phyloP scores from a whole-genome alignment of 371 early-diverging fungal species.

The Apophysomyces ossiformis region DNA sequence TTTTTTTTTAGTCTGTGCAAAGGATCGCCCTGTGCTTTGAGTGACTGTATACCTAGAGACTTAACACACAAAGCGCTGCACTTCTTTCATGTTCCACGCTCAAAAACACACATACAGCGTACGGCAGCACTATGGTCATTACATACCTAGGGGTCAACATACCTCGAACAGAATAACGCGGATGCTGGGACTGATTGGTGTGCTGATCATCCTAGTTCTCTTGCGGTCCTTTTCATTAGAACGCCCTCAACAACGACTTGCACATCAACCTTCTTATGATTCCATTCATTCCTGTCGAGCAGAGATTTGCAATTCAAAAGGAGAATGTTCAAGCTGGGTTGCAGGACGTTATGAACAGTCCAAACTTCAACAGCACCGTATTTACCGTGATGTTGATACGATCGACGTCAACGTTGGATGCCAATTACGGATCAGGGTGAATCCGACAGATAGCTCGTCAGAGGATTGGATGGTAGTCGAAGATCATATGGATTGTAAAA shows the following conservation, averaged over 20 bases:
- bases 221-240: slow-evolving; percentile 6
- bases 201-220: not conserved
- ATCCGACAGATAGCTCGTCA: slow-evolving; percentile 6
- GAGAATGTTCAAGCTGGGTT: slow-evolving; percentile 35
- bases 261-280: slow-evolving; percentile 24
- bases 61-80: too few relatives aligned
- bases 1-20: too few relatives aligned
- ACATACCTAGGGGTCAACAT: not conserved
- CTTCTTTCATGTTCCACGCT: not conserved
- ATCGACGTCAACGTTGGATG: slow-evolving; percentile 42
- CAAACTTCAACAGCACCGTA: slow-evolving; percentile 8
- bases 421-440: slow-evolving; percentile 30
- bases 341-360: slow-evolving; percentile 11
- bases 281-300: slow-evolving; percentile 24
- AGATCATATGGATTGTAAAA: slow-evolving; percentile 23
- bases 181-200: not conserved
- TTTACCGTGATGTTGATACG: slow-evolving; percentile 44
- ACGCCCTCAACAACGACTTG: slow-evolving; percentile 10
- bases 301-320: slow-evolving; percentile 28
- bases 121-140: slow-evolving; percentile 1
- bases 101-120: not conserved
- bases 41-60: too few relatives aligned
- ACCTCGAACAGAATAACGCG: not conserved
- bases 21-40: too few relatives aligned
- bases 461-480: slow-evolving; percentile 33